Evolutionary conservation across 23 red algal genomes (phyloP).

Genomic region (Gracilaria caudata): DNA sequence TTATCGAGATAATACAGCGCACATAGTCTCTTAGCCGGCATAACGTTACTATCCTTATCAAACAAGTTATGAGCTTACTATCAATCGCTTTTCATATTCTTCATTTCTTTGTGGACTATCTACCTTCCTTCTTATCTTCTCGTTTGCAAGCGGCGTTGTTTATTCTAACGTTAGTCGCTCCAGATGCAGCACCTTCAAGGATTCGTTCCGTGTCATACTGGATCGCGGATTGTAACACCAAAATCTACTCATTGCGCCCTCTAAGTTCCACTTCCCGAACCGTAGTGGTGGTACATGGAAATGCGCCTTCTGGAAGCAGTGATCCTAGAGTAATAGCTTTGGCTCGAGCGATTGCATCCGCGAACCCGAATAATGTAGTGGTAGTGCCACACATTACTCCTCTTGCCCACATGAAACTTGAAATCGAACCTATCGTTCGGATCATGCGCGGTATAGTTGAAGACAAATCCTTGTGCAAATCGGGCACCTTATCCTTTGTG

Average conservation of each 20-base stretch:
- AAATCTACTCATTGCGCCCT: conserved; percentile 4
- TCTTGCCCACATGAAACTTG: conserved; percentile 30
- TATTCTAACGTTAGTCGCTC: conserved; percentile 1
- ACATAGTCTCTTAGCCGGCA: neutral
- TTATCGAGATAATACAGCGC: neutral
- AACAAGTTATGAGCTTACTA: neutral
- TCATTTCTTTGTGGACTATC: conserved; percentile 19
- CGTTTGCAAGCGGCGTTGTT: conserved; percentile 34
- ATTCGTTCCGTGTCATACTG: conserved; percentile 17
- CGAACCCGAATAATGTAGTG: conserved; percentile 37
- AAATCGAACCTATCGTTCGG: conserved; percentile 25
- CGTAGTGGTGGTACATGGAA: conserved; percentile 50
- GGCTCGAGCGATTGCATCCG: conserved; percentile 43
- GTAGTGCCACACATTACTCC: conserved; percentile 46
- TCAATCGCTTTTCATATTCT: neutral
- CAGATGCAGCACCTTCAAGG: neutral
- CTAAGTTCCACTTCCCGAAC: conserved; percentile 13
- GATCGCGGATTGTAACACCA: conserved; percentile 20
- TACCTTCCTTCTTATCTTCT: conserved; percentile 11
- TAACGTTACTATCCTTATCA: neutral
- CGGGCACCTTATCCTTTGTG: conserved; percentile 32
- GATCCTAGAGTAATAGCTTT: conserved; percentile 47
- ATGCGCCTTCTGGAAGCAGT: conserved; percentile 38
- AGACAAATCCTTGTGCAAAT: conserved; percentile 23
- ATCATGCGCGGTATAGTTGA: conserved; percentile 30